Conservation (phyloP, 2,329 filamentous ascomycete species). For the Xylaria sp. region DNA sequence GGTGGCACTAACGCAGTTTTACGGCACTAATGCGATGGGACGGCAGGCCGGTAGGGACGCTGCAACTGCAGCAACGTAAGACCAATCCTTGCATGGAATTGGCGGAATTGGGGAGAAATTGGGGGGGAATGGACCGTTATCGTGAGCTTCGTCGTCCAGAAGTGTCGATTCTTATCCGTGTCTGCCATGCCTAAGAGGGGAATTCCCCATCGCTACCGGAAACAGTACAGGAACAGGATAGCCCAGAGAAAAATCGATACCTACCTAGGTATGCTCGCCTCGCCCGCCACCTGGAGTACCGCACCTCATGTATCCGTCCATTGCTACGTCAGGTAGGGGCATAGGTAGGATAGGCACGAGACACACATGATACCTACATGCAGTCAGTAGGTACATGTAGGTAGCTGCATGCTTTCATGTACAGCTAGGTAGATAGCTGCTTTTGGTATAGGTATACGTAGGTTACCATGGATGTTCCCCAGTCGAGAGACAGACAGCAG, state of each 20-base stretch:
- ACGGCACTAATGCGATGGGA: constrained; percentile 1
- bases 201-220: constrained; percentile 7
- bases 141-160: constrained; percentile 26
- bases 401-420: neutral
- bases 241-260: constrained; percentile 14
- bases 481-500: too few relatives aligned
- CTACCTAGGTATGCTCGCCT: constrained; percentile 4
- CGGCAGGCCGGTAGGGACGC: constrained; percentile 19
- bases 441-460: too few relatives aligned
- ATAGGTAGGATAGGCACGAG: too few relatives aligned
- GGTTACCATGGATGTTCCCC: too few relatives aligned
- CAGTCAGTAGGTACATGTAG: too few relatives aligned
- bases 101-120: constrained; percentile 11
- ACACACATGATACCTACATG: neutral
- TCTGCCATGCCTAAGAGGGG: constrained; percentile 7
- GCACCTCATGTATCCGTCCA: neutral
- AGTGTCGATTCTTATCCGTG: constrained; percentile 4
- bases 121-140: constrained; percentile 22
- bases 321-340: neutral
- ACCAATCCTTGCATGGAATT: constrained; percentile 15
- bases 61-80: constrained; percentile 24
- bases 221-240: too few relatives aligned
- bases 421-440: too few relatives aligned
- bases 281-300: too few relatives aligned
- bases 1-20: constrained; percentile 7